These are phyloP conservation scores for Adenanthera pavonina DNA, from an alignment of 306 rosid genomes.

Conservation along the genomic window DNA sequence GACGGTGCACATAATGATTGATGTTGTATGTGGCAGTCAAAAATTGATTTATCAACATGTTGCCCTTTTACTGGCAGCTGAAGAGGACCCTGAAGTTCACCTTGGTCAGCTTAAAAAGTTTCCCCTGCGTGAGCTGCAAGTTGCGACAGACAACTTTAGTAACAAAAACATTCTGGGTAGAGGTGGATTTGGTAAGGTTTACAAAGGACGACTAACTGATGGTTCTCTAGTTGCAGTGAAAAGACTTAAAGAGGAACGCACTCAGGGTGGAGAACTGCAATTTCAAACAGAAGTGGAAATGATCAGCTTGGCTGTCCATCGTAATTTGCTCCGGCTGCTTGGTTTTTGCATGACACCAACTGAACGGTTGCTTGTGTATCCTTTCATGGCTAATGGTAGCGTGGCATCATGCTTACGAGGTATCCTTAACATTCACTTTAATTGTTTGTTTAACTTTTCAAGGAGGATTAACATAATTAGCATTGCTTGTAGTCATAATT, in stretches of 20 bases:
- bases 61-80: constrained; percentile 21
- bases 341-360: constrained; percentile 45
- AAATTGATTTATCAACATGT: constrained; percentile 12
- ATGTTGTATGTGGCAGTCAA: constrained; percentile 10
- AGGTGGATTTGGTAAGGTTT: constrained; percentile 37
- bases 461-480: neutral
- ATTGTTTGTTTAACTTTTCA: neutral
- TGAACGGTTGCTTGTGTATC: constrained; percentile 35
- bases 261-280: constrained; percentile 21
- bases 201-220: constrained; percentile 37
- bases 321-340: constrained; percentile 41
- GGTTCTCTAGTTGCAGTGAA: constrained; percentile 39
- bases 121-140: constrained; percentile 34
- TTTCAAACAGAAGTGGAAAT: constrained; percentile 9
- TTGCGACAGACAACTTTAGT: constrained; percentile 26
- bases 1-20: neutral
- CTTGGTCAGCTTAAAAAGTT: constrained; percentile 41
- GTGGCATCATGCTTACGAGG: constrained; percentile 35
- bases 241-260: constrained; percentile 41
- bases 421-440: neutral
- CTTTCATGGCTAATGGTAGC: constrained; percentile 35
- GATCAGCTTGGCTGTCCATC: constrained; percentile 1
- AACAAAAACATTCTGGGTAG: constrained; percentile 25
- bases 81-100: constrained; percentile 38
- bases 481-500: neutral